Conservation (phyloP, 768 basidiomycete genomes). For the Tricholoma furcatifolium region DNA sequence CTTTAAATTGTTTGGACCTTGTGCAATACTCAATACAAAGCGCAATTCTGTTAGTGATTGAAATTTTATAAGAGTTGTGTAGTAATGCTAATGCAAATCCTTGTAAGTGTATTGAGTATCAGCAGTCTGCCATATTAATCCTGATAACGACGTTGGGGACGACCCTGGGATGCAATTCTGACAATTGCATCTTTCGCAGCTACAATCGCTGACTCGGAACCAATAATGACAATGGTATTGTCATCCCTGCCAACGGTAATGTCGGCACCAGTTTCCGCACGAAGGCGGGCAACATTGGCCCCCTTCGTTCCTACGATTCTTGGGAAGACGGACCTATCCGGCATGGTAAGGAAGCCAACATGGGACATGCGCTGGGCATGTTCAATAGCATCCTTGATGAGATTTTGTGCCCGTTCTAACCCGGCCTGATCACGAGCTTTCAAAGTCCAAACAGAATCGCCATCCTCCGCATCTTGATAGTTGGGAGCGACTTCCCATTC, state of each 20-base stretch:
- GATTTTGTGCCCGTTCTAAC: constrained; percentile 72
- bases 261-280: constrained; percentile 87
- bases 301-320: constrained; percentile 93
- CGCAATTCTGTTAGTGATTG: not conserved
- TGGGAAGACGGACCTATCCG: constrained; percentile 85
- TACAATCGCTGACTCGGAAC: constrained; percentile 64
- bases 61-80: constrained; percentile 3
- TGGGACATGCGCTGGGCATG: constrained; percentile 73
- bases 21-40: not conserved
- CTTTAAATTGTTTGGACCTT: not conserved
- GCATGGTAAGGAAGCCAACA: constrained; percentile 81
- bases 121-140: constrained; percentile 18
- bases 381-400: constrained; percentile 67
- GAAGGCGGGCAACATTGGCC: constrained; percentile 83
- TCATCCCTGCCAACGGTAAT: constrained; percentile 90
- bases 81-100: not conserved
- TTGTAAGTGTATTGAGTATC: constrained; percentile 3
- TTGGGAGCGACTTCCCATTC: constrained; percentile 81
- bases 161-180: constrained; percentile 46
- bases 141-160: constrained; percentile 39
- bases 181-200: constrained; percentile 80
- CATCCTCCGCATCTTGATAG: constrained; percentile 80
- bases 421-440: constrained; percentile 76
- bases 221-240: constrained; percentile 83
- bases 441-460: constrained; percentile 82